Conservation (phyloP, 129 eudicot genomes). For the Glebionis coronaria region DNA sequence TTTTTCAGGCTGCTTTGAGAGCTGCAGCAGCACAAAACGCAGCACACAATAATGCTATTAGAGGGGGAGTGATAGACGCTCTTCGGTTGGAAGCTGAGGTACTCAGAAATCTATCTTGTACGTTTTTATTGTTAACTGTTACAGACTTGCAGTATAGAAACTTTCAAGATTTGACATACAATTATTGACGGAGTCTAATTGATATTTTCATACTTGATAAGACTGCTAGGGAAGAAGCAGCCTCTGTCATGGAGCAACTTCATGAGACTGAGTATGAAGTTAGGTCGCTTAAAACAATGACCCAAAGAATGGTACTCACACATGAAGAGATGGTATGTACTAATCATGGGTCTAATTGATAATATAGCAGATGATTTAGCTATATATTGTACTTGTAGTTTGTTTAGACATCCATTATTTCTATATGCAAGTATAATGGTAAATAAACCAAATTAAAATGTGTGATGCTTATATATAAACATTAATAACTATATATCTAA, state of each 20-base stretch:
- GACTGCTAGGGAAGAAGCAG: constrained; percentile 77
- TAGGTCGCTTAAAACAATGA: constrained; percentile 56
- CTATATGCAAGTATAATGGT: constrained; percentile 6
- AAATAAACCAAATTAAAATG: not conserved
- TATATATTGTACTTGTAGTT: not conserved
- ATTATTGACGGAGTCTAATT: constrained; percentile 20
- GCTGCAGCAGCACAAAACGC: constrained; percentile 38
- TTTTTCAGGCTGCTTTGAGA: constrained; percentile 69
- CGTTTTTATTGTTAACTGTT: constrained; percentile 25
- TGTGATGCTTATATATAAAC: no score
- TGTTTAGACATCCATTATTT: not conserved
- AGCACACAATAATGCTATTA: constrained; percentile 52
- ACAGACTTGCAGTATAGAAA: not conserved
- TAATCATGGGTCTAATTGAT: constrained; percentile 5
- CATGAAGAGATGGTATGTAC: constrained; percentile 75
- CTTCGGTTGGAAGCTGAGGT: constrained; percentile 78
- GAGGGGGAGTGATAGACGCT: constrained; percentile 53
- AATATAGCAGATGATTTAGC: not conserved
- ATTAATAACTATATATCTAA: not conserved
- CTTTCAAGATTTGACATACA: constrained; percentile 13
- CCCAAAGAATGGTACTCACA: constrained; percentile 74
- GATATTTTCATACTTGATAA: constrained; percentile 24
- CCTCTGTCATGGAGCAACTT: constrained; percentile 56
- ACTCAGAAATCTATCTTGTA: constrained; percentile 29
- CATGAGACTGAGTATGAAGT: constrained; percentile 46